Conservation (phyloP, 768 basidiomycete genomes). For the Hericium erinaceus region DNA sequence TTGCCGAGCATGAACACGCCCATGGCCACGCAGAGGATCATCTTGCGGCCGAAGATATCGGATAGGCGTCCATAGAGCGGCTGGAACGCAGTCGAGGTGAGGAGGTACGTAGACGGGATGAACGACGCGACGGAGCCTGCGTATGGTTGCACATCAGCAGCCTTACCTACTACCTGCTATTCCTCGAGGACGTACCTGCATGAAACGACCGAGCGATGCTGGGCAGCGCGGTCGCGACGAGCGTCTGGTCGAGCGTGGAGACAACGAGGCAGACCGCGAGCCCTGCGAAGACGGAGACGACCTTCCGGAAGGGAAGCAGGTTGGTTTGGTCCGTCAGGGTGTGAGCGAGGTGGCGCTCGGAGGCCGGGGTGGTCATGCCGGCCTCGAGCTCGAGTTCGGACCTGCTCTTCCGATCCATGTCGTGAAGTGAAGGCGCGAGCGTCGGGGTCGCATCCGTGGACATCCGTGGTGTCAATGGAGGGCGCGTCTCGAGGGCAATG, state of each 20-base stretch:
- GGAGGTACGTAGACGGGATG: constrained; percentile 66
- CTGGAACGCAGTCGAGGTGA: constrained; percentile 60
- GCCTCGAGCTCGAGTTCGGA: not conserved
- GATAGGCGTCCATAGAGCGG: constrained; percentile 50
- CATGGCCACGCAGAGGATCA: constrained; percentile 47
- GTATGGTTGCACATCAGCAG: not conserved
- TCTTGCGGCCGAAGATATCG: constrained; percentile 62
- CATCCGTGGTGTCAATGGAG: not conserved
- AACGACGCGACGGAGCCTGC: constrained; percentile 53
- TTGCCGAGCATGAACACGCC: constrained; percentile 58
- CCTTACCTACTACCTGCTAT: not conserved
- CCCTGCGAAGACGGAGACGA: constrained; percentile 53
- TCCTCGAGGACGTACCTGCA: constrained; percentile 12
- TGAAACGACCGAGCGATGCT: constrained; percentile 59
- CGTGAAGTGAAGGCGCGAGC: not conserved
- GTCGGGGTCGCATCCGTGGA: not conserved
- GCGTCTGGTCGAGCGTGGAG: constrained; percentile 59
- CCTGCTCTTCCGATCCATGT: not conserved
- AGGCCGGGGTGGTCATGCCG: not conserved
- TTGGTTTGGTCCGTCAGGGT: constrained; percentile 67
- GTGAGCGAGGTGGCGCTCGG: not conserved
- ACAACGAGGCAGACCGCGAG: constrained; percentile 54
- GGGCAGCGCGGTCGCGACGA: constrained; percentile 67
- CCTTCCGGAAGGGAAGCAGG: constrained; percentile 53
- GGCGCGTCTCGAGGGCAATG: not conserved